phyloP scores from a whole-genome alignment of 495 filamentous ascomycete species.

The Lasiosphaeris hirsuta region DNA sequence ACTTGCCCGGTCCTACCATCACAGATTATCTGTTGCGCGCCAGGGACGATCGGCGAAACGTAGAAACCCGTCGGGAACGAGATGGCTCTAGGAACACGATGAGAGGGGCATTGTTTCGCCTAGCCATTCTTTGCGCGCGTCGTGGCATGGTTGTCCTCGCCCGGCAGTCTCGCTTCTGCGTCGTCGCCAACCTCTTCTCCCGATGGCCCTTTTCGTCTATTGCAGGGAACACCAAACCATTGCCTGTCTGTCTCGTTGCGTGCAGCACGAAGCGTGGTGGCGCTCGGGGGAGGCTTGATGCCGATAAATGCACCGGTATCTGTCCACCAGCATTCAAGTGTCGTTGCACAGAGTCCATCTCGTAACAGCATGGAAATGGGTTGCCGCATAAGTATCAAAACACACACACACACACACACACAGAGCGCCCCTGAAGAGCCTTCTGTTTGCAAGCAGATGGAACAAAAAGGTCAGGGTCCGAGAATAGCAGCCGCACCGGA shows the following conservation, averaged over 20 bases:
- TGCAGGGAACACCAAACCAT: conserved; percentile 10
- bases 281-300: not conserved
- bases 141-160: not conserved
- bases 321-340: not conserved
- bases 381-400: conserved; percentile 8
- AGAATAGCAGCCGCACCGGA: not conserved
- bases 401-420: not conserved
- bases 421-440: not conserved
- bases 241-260: conserved; percentile 8
- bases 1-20: conserved; percentile 14
- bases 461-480: not conserved
- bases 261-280: conserved; percentile 9
- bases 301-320: not conserved
- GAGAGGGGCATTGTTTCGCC: not conserved
- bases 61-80: conserved; percentile 9
- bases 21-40: conserved; percentile 2
- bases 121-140: not conserved
- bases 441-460: not conserved
- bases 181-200: not conserved
- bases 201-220: not conserved
- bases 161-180: not conserved
- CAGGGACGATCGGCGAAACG: not conserved
- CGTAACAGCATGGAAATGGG: conserved; percentile 10
- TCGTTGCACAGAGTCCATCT: conserved; percentile 2
- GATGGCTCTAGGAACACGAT: not conserved